Evolutionary conservation across 1,284 basidiomycete genomes (phyloP), one percentile per base, ranked within the genome.

Genomic region (Cryptococcus sp.): DNA sequence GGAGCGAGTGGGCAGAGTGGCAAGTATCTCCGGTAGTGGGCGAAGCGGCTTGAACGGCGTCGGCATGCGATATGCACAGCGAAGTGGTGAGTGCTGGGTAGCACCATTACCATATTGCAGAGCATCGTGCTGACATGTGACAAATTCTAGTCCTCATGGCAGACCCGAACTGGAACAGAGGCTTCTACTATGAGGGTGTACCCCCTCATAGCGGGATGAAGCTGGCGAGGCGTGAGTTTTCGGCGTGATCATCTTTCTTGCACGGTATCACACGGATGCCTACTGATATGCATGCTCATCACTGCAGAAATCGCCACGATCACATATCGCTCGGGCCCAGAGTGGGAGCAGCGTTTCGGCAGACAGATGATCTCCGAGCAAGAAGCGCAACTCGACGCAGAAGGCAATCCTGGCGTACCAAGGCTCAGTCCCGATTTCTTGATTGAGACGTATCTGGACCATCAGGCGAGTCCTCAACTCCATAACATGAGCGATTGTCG

Each of bases 121-220:
- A 35, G 3, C 44, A 6, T 7, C 20, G 17, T 1, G 42, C 40
- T 52, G 27, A 52, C n/a, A n/a, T n/a, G n/a, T 6, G 41, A 19
- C 44, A n/a, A 31, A 5, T 27, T 54, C 7, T 64, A 93, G 95
- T 99, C 13, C 85, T 99, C 54, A 99, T 99, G 95, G 88, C 93
- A 6, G 95, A 99, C 78, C 95, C 95, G 0, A 97, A 99, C 68
- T 99, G 95, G 96, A 99, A 99, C 67, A 87, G 93, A 44, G 95
- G 96, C 1, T 97, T 95, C 77, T 99, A 99, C 80, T 99, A 99
- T 73, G 89, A 92, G 54, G 83, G 85, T n/a, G 75, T 94, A 15
- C 96, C 95, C 1, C 95, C 95, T 3, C 96, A 99, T 76, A 91
- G 88, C 2, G 95, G 95, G 23, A 98, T 99, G 93, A 99, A 99